Percentiles rank a stretch among this genome's conserved stretches.
phyloP scores from a whole-genome alignment of 305 asterid genomes.

The Petunia hybrid region DNA sequence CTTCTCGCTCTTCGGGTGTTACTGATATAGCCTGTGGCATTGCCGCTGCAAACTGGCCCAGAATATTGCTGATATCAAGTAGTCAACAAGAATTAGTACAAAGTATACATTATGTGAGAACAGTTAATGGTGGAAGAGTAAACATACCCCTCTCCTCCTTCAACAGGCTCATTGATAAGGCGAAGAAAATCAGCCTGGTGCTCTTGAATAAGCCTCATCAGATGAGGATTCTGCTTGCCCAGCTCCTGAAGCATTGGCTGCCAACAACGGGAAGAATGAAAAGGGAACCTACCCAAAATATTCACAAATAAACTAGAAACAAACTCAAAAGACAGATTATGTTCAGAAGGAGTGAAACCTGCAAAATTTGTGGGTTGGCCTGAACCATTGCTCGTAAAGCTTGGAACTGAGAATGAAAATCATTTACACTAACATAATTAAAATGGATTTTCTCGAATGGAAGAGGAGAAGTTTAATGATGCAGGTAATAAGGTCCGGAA shows the following conservation, averaged over 20 bases:
- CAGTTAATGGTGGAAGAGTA: slow-evolving; percentile 16
- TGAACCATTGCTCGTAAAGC: slow-evolving; percentile 92
- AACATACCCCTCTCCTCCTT: slow-evolving; percentile 82
- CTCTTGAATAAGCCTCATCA: slow-evolving; percentile 80
- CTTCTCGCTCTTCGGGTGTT: slow-evolving; percentile 83
- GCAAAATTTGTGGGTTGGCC: slow-evolving; percentile 92
- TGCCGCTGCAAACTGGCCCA: slow-evolving; percentile 69
- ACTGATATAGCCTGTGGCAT: slow-evolving; percentile 72
- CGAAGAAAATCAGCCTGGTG: slow-evolving; percentile 89
- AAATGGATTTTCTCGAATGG: slow-evolving; percentile 24
- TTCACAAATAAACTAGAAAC: slow-evolving; percentile 1
- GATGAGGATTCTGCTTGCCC: slow-evolving; percentile 88
- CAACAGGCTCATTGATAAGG: slow-evolving; percentile 81
- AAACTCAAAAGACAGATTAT: slow-evolving; percentile 2
- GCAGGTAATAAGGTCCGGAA: background rate
- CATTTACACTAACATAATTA: background rate
- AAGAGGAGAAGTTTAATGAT: background rate
- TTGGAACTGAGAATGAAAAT: slow-evolving; percentile 69
- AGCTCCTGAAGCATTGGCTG: slow-evolving; percentile 97
- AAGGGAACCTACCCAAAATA: background rate
- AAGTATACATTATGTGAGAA: background rate
- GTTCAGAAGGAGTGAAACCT: slow-evolving; percentile 51
- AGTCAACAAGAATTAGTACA: slow-evolving; percentile 24
- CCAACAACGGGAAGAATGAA: slow-evolving; percentile 38
- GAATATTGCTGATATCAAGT: slow-evolving; percentile 44